Conservation (phyloP, 1,284 basidiomycete species). For the Cryptococcus maquisensis region DNA sequence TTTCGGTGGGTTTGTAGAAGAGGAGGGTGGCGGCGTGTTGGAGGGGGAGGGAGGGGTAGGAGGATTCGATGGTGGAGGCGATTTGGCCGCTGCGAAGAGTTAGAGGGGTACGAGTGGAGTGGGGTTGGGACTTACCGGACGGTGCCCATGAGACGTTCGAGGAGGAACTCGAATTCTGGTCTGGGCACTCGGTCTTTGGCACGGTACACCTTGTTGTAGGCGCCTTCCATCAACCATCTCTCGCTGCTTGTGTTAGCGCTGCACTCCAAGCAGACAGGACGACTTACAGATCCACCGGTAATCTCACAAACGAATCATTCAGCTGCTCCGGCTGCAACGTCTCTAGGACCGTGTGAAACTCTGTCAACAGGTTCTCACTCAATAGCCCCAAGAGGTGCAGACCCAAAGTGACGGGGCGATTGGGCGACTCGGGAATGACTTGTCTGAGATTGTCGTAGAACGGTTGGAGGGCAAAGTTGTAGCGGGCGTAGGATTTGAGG, state of each 20-base stretch:
- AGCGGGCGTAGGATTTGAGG: constrained; percentile 88
- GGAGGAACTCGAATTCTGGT: constrained; percentile 46
- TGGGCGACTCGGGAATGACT: constrained; percentile 71
- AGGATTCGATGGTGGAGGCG: constrained; percentile 48
- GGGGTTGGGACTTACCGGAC: constrained; percentile 36
- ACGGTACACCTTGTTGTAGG: constrained; percentile 97
- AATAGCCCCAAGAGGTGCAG: constrained; percentile 91
- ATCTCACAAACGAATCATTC: constrained; percentile 72
- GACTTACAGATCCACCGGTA: constrained; percentile 69
- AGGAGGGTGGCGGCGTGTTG: constrained; percentile 44
- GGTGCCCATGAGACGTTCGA: constrained; percentile 46
- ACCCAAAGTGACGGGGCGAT: constrained; percentile 83
- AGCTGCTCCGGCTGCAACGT: constrained; percentile 65
- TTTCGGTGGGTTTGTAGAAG: constrained; percentile 47
- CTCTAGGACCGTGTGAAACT: constrained; percentile 99
- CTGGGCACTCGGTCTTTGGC: constrained; percentile 70
- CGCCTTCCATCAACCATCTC: constrained; percentile 97
- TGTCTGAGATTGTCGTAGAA: constrained; percentile 85
- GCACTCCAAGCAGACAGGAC: background rate
- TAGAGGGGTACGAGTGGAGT: background rate
- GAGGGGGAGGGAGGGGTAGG: constrained; percentile 46
- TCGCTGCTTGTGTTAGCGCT: constrained; percentile 51
- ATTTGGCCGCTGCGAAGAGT: constrained; percentile 36
- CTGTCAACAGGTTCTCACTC: constrained; percentile 92
- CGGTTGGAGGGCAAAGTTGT: constrained; percentile 84